These are phyloP conservation scores for Barnettozyma sp. DNA, from an alignment of 805 yeast genomes.

Conservation along the genomic window DNA sequence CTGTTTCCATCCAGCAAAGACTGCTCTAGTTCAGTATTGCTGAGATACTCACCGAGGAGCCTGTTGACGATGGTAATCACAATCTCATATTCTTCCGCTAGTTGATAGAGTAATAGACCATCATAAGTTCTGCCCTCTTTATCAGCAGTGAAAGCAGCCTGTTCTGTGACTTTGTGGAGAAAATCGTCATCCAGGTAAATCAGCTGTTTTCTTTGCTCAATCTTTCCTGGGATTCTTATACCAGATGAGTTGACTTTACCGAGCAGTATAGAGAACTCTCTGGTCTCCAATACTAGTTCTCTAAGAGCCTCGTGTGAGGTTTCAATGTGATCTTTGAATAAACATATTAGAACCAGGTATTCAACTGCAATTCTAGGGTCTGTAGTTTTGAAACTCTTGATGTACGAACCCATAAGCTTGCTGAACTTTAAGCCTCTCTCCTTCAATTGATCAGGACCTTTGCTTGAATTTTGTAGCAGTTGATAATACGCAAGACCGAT, in stretches of 20 bases:
- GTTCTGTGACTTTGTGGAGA: conserved; percentile 66
- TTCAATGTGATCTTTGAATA: conserved; percentile 43
- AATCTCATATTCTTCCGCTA: conserved; percentile 80
- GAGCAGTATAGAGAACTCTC: conserved; percentile 72
- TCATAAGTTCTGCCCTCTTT: conserved; percentile 88
- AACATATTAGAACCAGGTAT: conserved; percentile 65
- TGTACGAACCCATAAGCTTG: conserved; percentile 69
- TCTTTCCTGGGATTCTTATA: conserved; percentile 69
- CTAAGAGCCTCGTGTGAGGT: conserved; percentile 73
- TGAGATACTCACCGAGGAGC: conserved; percentile 68
- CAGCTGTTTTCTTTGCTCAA: conserved; percentile 69
- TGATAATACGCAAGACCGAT: conserved; percentile 74
- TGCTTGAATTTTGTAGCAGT: conserved; percentile 44
- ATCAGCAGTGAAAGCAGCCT: conserved; percentile 80
- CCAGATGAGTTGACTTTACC: conserved; percentile 85
- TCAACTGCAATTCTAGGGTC: conserved; percentile 93
- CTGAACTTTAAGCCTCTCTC: conserved; percentile 41
- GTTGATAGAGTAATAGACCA: conserved; percentile 77
- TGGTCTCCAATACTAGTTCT: conserved; percentile 77
- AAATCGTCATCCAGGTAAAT: conserved; percentile 57
- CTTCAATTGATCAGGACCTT: conserved; percentile 27
- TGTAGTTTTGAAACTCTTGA: conserved; percentile 72
- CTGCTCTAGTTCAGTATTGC: conserved; percentile 61
- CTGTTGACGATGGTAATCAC: conserved; percentile 71
- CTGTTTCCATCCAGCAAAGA: conserved; percentile 35